Evolutionary conservation across 2,329 filamentous ascomycete genomes (phyloP).

Genomic region (Leptographium lundbergii): DNA sequence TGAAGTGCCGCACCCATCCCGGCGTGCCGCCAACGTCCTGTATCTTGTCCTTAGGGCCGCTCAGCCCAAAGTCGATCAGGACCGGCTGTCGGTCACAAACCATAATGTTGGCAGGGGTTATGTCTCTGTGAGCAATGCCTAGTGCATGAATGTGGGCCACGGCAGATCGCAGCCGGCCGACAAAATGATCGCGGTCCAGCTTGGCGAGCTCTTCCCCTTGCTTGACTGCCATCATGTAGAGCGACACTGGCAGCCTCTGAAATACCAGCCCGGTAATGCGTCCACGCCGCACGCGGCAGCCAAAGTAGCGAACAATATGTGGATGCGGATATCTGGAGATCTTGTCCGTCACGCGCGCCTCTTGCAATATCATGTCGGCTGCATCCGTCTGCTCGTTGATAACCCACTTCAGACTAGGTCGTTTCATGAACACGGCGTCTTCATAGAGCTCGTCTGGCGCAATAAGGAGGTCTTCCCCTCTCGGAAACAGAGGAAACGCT

Average conservation of each 20-base stretch:
- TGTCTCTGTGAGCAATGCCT: constrained; percentile 10
- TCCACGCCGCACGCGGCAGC: background rate
- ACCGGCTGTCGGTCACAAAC: constrained; percentile 1
- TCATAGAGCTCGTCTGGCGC: background rate
- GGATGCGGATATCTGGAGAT: background rate
- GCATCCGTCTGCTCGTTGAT: background rate
- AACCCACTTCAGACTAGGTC: background rate
- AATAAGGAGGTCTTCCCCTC: background rate
- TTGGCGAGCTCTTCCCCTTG: background rate
- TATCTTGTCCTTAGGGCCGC: background rate
- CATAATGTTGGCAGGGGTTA: constrained; percentile 10
- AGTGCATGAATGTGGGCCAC: constrained; percentile 7
- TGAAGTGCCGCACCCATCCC: background rate
- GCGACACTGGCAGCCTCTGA: constrained; percentile 4
- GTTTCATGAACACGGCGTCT: background rate
- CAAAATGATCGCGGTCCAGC: constrained; percentile 2
- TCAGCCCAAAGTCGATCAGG: constrained; percentile 6
- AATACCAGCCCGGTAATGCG: constrained; percentile 16
- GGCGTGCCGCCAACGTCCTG: background rate
- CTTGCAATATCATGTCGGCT: background rate
- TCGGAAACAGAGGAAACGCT: background rate
- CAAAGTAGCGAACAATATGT: background rate
- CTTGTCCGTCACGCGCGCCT: background rate
- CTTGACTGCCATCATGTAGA: background rate
- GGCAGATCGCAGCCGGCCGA: constrained; percentile 4